Evolutionary conservation across 306 rosid species (phyloP).

Genomic region (Sesbania bispinosa): DNA sequence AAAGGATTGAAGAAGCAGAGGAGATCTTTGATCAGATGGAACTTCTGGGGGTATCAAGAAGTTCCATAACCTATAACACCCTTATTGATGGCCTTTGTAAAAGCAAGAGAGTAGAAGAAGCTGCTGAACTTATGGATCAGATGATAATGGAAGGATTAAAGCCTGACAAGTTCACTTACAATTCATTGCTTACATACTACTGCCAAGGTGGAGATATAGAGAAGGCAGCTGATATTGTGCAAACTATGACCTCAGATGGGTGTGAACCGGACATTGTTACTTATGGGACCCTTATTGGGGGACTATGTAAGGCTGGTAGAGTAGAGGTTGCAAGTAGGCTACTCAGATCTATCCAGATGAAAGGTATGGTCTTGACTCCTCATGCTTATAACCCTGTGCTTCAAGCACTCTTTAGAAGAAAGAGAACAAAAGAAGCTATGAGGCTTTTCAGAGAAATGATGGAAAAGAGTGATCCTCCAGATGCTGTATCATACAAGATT

Average conservation of each 20-base stretch:
- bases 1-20: conserved; percentile 73
- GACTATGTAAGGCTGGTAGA: conserved; percentile 88
- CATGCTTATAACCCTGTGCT: conserved; percentile 79
- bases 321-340: conserved; percentile 74
- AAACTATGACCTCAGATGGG: conserved; percentile 74
- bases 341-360: conserved; percentile 83
- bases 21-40: conserved; percentile 97
- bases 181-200: conserved; percentile 69
- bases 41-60: conserved; percentile 81
- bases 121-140: conserved; percentile 91
- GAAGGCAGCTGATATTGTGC: conserved; percentile 85
- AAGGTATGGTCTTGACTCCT: conserved; percentile 75
- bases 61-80: conserved; percentile 73
- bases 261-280: conserved; percentile 87
- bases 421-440: conserved; percentile 77
- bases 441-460: conserved; percentile 87
- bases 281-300: conserved; percentile 71
- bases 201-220: conserved; percentile 75
- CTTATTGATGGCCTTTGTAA: conserved; percentile 86
- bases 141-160: conserved; percentile 92
- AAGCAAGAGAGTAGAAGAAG: conserved; percentile 72
- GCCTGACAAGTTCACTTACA: conserved; percentile 89
- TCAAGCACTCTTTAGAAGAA: conserved; percentile 65
- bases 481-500: conserved; percentile 66
- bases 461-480: conserved; percentile 77